Conservation (phyloP, 805 yeast genomes). For the Saccharomycopsis vini region DNA sequence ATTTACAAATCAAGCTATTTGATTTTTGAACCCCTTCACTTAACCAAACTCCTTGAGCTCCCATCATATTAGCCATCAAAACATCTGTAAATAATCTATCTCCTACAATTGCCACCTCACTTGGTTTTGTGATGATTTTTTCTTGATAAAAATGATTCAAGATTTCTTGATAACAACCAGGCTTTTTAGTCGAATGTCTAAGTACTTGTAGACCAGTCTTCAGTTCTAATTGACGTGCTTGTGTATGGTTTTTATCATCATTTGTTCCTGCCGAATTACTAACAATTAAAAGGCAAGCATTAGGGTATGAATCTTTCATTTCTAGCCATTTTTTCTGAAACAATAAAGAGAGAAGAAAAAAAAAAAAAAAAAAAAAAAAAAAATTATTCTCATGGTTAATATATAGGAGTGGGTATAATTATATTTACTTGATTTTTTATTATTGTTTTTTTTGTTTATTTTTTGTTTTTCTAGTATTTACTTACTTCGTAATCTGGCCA, state of each 20-base stretch:
- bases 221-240: slow-evolving; percentile 55
- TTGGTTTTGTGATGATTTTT: slow-evolving; percentile 37
- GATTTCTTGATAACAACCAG: slow-evolving; percentile 70
- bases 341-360: slow-evolving; percentile 3
- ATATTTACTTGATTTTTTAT: too few relatives aligned
- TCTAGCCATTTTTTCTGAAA: slow-evolving; percentile 46
- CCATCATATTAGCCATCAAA: slow-evolving; percentile 91
- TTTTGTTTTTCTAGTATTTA: too few relatives aligned
- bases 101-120: slow-evolving; percentile 78
- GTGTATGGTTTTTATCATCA: slow-evolving; percentile 52
- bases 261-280: slow-evolving; percentile 90
- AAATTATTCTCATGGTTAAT: neutral
- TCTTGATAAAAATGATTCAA: slow-evolving; percentile 45
- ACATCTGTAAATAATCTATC: slow-evolving; percentile 89
- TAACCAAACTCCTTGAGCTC: slow-evolving; percentile 77
- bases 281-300: slow-evolving; percentile 60
- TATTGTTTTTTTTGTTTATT: too few relatives aligned
- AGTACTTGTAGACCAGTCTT: slow-evolving; percentile 63
- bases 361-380: too few relatives aligned
- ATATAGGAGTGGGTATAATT: neutral
- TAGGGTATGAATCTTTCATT: slow-evolving; percentile 51
- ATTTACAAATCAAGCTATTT: slow-evolving; percentile 38
- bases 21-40: slow-evolving; percentile 62
- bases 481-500: slow-evolving; percentile 68
- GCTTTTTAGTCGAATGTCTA: slow-evolving; percentile 68